A percentile compares a stretch with the other conserved stretches of the same genome.
These are phyloP conservation scores for Metrosideros polymorpha DNA, from an alignment of 441 rosid genomes.

Conservation along the genomic window DNA sequence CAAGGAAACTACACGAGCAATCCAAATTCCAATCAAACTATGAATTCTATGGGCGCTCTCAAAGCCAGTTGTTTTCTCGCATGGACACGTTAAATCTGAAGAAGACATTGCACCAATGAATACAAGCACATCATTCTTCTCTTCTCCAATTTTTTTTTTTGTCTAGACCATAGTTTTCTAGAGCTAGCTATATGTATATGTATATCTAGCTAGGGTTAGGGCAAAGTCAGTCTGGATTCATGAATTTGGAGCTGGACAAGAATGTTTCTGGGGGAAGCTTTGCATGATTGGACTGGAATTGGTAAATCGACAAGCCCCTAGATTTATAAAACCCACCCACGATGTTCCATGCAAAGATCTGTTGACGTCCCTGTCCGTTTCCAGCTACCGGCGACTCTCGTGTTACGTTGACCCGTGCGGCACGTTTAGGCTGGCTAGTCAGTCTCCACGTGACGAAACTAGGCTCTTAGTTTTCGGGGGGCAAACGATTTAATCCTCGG, in stretches of 20 bases:
- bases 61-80: not conserved
- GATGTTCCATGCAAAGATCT: not conserved
- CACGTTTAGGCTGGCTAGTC: not conserved
- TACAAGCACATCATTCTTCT: not conserved
- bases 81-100: not conserved
- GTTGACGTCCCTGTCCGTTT: not conserved
- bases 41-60: not conserved
- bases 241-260: not conserved
- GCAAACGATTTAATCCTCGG: not conserved
- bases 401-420: not conserved
- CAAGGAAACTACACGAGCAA: not conserved
- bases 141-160: not conserved
- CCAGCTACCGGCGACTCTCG: not conserved
- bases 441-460: not conserved
- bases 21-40: not conserved
- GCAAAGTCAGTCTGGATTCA: not conserved
- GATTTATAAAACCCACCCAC: not conserved
- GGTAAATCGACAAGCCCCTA: not conserved
- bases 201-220: too few relatives aligned
- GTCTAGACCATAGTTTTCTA: not conserved
- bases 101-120: not conserved
- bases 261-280: not conserved
- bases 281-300: not conserved
- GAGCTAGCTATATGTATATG: too few relatives aligned
- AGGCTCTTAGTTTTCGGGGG: not conserved